Evolutionary conservation across 2,329 filamentous ascomycete genomes (phyloP).

Genomic region (Ceratocystis variospora): DNA sequence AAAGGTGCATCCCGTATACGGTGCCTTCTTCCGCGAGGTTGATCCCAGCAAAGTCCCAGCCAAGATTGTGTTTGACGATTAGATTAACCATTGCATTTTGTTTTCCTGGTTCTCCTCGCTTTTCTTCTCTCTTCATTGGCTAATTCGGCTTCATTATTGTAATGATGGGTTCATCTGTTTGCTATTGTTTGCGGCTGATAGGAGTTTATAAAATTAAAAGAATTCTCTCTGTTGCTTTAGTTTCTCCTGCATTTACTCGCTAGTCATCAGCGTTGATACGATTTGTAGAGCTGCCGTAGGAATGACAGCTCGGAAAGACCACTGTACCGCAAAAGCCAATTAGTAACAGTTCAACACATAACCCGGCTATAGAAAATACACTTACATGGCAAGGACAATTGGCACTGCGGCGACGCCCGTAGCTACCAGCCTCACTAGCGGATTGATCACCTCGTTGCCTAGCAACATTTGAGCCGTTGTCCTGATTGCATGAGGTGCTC

Average conservation of each 20-base stretch:
- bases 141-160: not conserved
- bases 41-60: conserved; percentile 71
- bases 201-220: conserved; percentile 13
- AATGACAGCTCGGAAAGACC: conserved; percentile 6
- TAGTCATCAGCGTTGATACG: not conserved
- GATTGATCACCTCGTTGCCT: not conserved
- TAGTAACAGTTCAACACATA: conserved; percentile 15
- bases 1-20: conserved; percentile 91
- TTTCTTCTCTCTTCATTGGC: conserved; percentile 1
- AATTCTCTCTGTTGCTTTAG: not conserved
- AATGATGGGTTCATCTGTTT: conserved; percentile 10
- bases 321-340: not conserved
- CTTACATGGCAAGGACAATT: conserved; percentile 48
- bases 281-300: conserved; percentile 11
- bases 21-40: conserved; percentile 87
- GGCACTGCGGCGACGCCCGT: conserved; percentile 38
- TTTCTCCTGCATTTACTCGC: not conserved
- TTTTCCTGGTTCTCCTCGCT: conserved; percentile 3
- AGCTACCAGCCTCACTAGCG: conserved; percentile 30
- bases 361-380: conserved; percentile 23
- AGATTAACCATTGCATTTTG: conserved; percentile 8
- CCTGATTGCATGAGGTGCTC: conserved; percentile 32
- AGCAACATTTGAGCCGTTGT: conserved; percentile 19
- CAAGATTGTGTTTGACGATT: conserved; percentile 68
- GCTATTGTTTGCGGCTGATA: not conserved